Conservation (phyloP, 345 rosid genomes). For the Citrus hindsii region DNA sequence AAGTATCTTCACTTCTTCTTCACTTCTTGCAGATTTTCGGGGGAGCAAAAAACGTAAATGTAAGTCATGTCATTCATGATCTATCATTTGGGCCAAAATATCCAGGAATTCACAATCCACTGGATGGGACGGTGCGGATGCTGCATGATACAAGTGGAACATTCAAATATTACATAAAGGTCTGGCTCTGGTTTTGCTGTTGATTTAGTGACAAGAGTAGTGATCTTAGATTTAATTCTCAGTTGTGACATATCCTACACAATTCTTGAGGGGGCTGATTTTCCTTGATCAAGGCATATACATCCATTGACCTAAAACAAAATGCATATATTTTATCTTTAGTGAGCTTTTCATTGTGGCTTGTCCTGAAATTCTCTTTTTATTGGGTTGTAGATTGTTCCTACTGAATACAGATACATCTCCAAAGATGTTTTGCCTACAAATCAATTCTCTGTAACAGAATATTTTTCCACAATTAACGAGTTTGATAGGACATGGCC, state of each 20-base stretch:
- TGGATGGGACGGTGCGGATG: slow-evolving; percentile 71
- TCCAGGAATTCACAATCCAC: slow-evolving; percentile 96
- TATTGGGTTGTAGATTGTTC: slow-evolving; percentile 76
- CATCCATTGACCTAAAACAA: background rate
- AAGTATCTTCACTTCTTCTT: background rate
- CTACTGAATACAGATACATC: slow-evolving; percentile 89
- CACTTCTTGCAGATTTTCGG: slow-evolving; percentile 74
- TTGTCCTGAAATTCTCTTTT: background rate
- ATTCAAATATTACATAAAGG: slow-evolving; percentile 97
- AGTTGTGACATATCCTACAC: background rate
- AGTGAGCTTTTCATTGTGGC: background rate
- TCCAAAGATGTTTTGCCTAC: slow-evolving; percentile 83
- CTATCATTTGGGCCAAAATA: slow-evolving; percentile 93
- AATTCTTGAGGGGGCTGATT: background rate
- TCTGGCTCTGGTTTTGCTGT: slow-evolving; percentile 21
- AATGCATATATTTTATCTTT: background rate
- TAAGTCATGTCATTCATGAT: slow-evolving; percentile 86
- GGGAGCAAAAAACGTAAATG: slow-evolving; percentile 76
- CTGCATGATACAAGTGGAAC: slow-evolving; percentile 79
- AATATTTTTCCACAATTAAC: slow-evolving; percentile 77
- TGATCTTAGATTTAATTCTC: background rate
- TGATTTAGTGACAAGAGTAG: slow-evolving; percentile 2
- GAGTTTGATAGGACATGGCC: slow-evolving; percentile 86
- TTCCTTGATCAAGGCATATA: background rate
- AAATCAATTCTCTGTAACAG: slow-evolving; percentile 92